Conservation (phyloP, 2,329 filamentous ascomycete genomes). For the Aspergillus brasiliensis region DNA sequence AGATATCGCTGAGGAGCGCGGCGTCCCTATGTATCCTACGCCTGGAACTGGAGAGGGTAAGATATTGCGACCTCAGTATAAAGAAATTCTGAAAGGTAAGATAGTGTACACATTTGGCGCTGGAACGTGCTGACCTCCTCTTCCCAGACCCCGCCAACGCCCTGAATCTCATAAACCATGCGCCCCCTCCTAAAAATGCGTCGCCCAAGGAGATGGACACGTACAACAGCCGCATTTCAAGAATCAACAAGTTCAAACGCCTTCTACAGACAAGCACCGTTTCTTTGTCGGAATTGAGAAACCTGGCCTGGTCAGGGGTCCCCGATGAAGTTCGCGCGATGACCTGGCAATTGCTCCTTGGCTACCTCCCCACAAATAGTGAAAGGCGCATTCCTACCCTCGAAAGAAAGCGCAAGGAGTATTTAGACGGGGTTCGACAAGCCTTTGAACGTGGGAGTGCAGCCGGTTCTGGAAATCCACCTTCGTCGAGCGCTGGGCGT, state of each 20-base stretch:
- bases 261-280: constrained; percentile 92
- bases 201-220: constrained; percentile 81
- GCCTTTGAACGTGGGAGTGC: constrained; percentile 61
- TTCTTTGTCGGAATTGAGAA: constrained; percentile 76
- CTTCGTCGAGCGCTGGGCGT: constrained; percentile 50
- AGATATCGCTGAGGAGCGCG: constrained; percentile 90
- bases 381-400: constrained; percentile 87
- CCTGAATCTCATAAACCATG: constrained; percentile 89
- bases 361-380: constrained; percentile 95
- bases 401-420: constrained; percentile 94
- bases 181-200: constrained; percentile 71
- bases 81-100: constrained; percentile 80
- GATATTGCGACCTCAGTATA: constrained; percentile 94
- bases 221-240: constrained; percentile 81
- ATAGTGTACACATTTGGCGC: background rate
- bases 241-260: constrained; percentile 98
- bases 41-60: constrained; percentile 91
- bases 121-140: background rate
- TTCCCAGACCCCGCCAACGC: constrained; percentile 77
- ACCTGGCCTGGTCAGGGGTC: constrained; percentile 89
- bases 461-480: constrained; percentile 44
- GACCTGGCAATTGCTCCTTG: constrained; percentile 96
- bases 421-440: constrained; percentile 82
- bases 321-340: constrained; percentile 95
- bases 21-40: constrained; percentile 78